A percentile compares a stretch with the other conserved stretches of the same genome.
These are phyloP conservation scores for Azolla pinnata DNA, from an alignment of 75 land plant species.

Conservation along the genomic window DNA sequence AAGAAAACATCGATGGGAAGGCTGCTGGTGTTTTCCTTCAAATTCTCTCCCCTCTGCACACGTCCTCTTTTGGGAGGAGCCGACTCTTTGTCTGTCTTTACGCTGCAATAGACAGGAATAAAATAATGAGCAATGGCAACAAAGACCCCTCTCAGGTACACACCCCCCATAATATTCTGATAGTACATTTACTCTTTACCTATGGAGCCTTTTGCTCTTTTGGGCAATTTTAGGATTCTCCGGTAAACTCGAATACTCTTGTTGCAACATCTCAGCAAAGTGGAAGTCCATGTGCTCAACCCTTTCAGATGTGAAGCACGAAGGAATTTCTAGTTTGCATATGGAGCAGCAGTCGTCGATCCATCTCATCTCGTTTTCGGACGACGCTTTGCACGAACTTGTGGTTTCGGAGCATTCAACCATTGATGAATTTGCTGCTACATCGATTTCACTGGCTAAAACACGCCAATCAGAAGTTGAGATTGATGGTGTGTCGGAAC, in stretches of 20 bases:
- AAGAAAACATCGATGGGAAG: conserved; percentile 55
- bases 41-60: conserved; percentile 30
- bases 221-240: background rate
- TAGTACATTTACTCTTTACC: background rate
- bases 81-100: conserved; percentile 11
- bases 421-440: no score
- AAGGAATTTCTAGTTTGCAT: conserved; percentile 61
- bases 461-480: no score
- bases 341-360: conserved; percentile 57
- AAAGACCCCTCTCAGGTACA: no score
- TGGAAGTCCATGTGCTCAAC: conserved; percentile 77
- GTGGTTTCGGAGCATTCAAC: no score
- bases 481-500: no score
- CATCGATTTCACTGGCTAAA: no score
- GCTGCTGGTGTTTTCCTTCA: conserved; percentile 16
- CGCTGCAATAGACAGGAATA: background rate
- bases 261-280: conserved; percentile 59
- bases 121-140: background rate
- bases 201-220: conserved; percentile 11
- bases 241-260: conserved; percentile 28
- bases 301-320: conserved; percentile 45
- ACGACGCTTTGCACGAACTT: no score
- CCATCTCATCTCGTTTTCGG: conserved; percentile 37
- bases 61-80: background rate
- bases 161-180: background rate